Base-by-base conservation (phyloP, 805 yeast species). In the Candida krabiensis region DNA sequence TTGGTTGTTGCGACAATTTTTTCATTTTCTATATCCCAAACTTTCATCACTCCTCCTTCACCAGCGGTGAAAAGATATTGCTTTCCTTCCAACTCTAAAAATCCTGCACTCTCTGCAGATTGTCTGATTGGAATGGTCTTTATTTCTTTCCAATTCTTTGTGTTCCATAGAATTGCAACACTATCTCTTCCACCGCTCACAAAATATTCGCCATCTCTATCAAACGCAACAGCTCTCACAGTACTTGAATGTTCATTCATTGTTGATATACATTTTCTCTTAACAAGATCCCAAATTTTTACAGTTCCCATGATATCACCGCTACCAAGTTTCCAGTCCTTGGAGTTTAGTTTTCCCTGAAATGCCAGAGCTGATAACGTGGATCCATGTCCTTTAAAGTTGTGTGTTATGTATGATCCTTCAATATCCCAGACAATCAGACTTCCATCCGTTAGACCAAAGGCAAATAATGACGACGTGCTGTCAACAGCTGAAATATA, bases 381-480 rank as follows among this genome's bases (percentile, higher is more conserved):
- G 9, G 93, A 82, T 15, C 96, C 95, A 60, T 93, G 99, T 1
- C 99, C 98, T 60, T 86, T 84, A 40, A 93, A 73, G 11, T 87
- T 80, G 62, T 93, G 99, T 0, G 99, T 93, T 3, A 84, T 77
- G 48, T 75, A 87, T 1, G 93, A 90, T 24, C 89, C 89, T 47
- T 80, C 90, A 25, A 93, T 73, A 61, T 93, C 99, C 83, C 95
- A 89, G 1, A 93, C 95, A 30, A 86, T 80, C 13, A 90, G 84
- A 28, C 80, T 75, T 33, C 99, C 98, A 61, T 93, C 99, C 1
- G 97, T 85, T 32, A 95, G 89, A 27, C 99, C 99, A 55, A 93
- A 81, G 14, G 96, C 95, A 54, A 90, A 77, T 25, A 93, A 68
- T 3, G 96, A 80, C 2, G 95, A 83, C 0, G 97, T 87, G 3